phyloP scores from a whole-genome alignment of 805 yeast genomes.

The Yamadazyma kitorensis region DNA sequence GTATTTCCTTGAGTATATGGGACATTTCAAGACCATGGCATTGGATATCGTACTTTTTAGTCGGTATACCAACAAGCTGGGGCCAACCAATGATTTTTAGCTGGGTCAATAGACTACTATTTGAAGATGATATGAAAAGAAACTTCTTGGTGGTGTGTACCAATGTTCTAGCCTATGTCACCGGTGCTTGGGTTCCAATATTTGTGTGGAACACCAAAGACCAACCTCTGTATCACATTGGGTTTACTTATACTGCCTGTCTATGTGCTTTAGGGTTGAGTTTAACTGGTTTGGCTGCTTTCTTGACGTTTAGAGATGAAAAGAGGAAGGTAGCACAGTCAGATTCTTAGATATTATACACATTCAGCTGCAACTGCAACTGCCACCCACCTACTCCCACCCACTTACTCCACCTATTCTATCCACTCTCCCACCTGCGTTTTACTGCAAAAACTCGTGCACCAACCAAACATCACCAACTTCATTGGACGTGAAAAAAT shows the following conservation, averaged over 20 bases:
- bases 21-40: constrained; percentile 46
- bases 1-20: constrained; percentile 46
- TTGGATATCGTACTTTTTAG: constrained; percentile 48
- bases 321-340: constrained; percentile 1
- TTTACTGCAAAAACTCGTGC: constrained; percentile 3
- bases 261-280: constrained; percentile 28
- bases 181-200: constrained; percentile 38
- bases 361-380: not conserved
- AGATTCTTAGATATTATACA: too few relatives aligned
- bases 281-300: constrained; percentile 25
- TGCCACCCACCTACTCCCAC: not conserved
- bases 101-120: constrained; percentile 51
- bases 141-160: constrained; percentile 37
- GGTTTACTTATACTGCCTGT: constrained; percentile 34
- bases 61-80: constrained; percentile 47
- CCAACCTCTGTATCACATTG: constrained; percentile 29
- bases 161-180: constrained; percentile 38
- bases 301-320: constrained; percentile 26
- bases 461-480: constrained; percentile 2
- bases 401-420: not conserved
- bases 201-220: constrained; percentile 38
- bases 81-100: constrained; percentile 57
- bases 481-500: constrained; percentile 9
- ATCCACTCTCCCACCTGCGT: not conserved
- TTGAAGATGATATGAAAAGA: constrained; percentile 42